phyloP scores from a whole-genome alignment of 805 yeast genomes.

The Candida boidinii region DNA sequence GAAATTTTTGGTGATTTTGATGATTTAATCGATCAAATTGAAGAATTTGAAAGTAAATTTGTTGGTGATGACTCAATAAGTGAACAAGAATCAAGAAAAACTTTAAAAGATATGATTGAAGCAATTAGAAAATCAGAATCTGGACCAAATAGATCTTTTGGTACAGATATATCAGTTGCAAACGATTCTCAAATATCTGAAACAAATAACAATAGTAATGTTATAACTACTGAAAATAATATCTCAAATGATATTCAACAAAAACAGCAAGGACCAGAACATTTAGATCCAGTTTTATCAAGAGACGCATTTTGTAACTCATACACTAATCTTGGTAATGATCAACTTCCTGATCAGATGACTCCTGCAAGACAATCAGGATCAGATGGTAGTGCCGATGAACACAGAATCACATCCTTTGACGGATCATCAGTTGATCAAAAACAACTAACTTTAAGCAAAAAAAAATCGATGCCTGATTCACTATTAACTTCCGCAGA shows the following conservation, averaged over 20 bases:
- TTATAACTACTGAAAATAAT: no score
- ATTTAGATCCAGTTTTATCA: slow-evolving; percentile 7
- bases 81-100: slow-evolving; percentile 9
- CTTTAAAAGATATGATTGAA: slow-evolving; percentile 9
- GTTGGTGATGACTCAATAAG: slow-evolving; percentile 8
- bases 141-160: no score
- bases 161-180: no score
- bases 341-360: no score
- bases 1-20: slow-evolving; percentile 44
- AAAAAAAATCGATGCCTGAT: no score
- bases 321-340: slow-evolving; percentile 1
- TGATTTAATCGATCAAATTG: slow-evolving; percentile 51
- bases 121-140: background rate
- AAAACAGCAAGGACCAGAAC: background rate
- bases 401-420: no score
- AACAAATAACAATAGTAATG: background rate
- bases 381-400: no score
- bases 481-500: no score
- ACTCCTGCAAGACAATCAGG: no score
- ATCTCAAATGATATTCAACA: slow-evolving; percentile 1
- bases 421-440: no score
- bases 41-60: slow-evolving; percentile 43
- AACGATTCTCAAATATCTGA: background rate
- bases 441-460: no score
- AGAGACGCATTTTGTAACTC: slow-evolving; percentile 14